Evolutionary conservation across 805 yeast species (phyloP).

Genomic region (Cyberlindnera saturnus): DNA sequence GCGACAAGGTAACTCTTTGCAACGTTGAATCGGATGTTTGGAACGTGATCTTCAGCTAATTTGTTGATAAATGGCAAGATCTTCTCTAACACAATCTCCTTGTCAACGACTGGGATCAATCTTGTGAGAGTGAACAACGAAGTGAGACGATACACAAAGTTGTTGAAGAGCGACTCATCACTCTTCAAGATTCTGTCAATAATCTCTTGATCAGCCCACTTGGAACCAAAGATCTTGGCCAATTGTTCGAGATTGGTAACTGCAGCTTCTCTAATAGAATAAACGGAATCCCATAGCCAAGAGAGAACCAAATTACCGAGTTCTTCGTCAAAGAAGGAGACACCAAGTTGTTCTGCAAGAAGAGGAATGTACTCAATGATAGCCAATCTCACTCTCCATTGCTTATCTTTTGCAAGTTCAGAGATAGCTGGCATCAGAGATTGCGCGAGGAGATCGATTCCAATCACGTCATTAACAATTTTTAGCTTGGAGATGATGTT

Average conservation of each 20-base stretch:
- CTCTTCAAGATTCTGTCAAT: conserved; percentile 63
- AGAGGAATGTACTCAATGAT: conserved; percentile 95
- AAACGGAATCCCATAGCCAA: conserved; percentile 99
- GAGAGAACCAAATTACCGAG: conserved; percentile 85
- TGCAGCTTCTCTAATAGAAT: conserved; percentile 94
- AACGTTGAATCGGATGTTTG: conserved; percentile 91
- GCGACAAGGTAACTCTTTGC: conserved; percentile 74
- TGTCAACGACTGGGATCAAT: conserved; percentile 64
- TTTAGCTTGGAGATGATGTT: conserved; percentile 91
- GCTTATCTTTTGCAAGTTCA: conserved; percentile 91
- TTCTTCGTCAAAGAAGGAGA: conserved; percentile 87
- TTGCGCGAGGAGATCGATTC: conserved; percentile 81
- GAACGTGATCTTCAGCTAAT: conserved; percentile 74
- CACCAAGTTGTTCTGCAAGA: conserved; percentile 90
- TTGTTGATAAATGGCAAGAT: conserved; percentile 76
- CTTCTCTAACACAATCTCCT: conserved; percentile 49
- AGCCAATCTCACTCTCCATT: conserved; percentile 97
- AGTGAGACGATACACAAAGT: conserved; percentile 89
- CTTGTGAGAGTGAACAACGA: conserved; percentile 84
- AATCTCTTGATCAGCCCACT: conserved; percentile 87
- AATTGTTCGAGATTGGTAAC: conserved; percentile 74
- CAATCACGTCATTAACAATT: conserved; percentile 89
- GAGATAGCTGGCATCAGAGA: conserved; percentile 92
- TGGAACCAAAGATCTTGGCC: conserved; percentile 83
- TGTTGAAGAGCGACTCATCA: conserved; percentile 36